These are phyloP conservation scores for Pichia deserticola DNA, from an alignment of 805 yeast genomes.

Conservation along the genomic window DNA sequence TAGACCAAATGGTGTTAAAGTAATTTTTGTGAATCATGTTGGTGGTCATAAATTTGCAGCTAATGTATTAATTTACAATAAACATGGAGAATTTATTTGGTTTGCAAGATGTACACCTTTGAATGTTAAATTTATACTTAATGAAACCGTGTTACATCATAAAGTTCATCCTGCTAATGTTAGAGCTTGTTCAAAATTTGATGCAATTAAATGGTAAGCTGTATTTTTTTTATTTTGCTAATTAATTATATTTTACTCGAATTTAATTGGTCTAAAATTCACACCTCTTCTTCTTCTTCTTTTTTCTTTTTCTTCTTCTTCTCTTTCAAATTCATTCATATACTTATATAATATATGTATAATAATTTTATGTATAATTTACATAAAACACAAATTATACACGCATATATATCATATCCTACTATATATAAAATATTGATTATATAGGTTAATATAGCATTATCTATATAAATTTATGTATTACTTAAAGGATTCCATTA, in stretches of 20 bases:
- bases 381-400: too few relatives aligned
- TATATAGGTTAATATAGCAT: too few relatives aligned
- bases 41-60: slow-evolving; percentile 97
- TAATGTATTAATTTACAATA: slow-evolving; percentile 70
- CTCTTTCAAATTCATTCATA: too few relatives aligned
- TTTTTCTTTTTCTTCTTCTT: too few relatives aligned
- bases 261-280: background rate
- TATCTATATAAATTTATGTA: too few relatives aligned
- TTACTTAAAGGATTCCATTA: background rate
- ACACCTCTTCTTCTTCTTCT: background rate
- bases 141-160: slow-evolving; percentile 63
- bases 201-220: slow-evolving; percentile 44
- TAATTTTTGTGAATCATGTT: slow-evolving; percentile 72
- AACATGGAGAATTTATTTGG: slow-evolving; percentile 77
- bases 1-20: slow-evolving; percentile 66
- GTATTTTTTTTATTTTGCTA: too few relatives aligned
- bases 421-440: too few relatives aligned
- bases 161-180: slow-evolving; percentile 65
- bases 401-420: too few relatives aligned
- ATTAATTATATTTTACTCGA: too few relatives aligned
- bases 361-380: too few relatives aligned
- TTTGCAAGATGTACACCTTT: slow-evolving; percentile 77
- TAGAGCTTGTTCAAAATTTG: slow-evolving; percentile 50
- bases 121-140: slow-evolving; percentile 65
- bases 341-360: too few relatives aligned